Conservation (phyloP, 768 basidiomycete genomes). For the Mycena haematopus region DNA sequence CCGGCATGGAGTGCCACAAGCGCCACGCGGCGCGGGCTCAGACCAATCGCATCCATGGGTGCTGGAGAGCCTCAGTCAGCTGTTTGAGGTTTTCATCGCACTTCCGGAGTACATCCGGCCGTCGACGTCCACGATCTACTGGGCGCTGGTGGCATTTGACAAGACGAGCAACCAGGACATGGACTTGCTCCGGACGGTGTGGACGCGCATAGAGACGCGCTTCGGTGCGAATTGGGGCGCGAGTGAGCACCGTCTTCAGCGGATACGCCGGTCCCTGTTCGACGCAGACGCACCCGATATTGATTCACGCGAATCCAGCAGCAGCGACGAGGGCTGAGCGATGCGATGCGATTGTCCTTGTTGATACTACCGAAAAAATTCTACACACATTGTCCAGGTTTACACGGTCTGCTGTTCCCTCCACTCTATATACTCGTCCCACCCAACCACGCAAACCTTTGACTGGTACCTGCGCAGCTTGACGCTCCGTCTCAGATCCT, state of each 20-base stretch:
- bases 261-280: slow-evolving; percentile 46
- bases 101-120: slow-evolving; percentile 53
- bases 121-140: slow-evolving; percentile 59
- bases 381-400: slow-evolving; percentile 13
- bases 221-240: slow-evolving; percentile 57
- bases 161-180: slow-evolving; percentile 62
- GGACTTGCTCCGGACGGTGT: slow-evolving; percentile 58
- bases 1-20: slow-evolving; percentile 53
- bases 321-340: slow-evolving; percentile 1
- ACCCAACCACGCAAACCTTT: slow-evolving; percentile 66
- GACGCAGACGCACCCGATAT: not conserved
- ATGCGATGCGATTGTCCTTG: not conserved
- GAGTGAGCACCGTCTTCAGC: slow-evolving; percentile 49
- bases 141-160: slow-evolving; percentile 71
- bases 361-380: slow-evolving; percentile 20
- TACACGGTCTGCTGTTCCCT: slow-evolving; percentile 49
- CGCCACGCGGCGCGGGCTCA: slow-evolving; percentile 7
- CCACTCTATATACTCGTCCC: slow-evolving; percentile 84
- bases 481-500: slow-evolving; percentile 78
- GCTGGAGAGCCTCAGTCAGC: slow-evolving; percentile 55
- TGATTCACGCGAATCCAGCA: not conserved
- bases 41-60: slow-evolving; percentile 53
- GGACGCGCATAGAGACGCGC: slow-evolving; percentile 59
- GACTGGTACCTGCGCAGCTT: slow-evolving; percentile 86
- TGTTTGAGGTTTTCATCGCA: slow-evolving; percentile 70